Base-by-base conservation (phyloP, 179 eudicot genomes). In the Carnegiea gigantea region DNA sequence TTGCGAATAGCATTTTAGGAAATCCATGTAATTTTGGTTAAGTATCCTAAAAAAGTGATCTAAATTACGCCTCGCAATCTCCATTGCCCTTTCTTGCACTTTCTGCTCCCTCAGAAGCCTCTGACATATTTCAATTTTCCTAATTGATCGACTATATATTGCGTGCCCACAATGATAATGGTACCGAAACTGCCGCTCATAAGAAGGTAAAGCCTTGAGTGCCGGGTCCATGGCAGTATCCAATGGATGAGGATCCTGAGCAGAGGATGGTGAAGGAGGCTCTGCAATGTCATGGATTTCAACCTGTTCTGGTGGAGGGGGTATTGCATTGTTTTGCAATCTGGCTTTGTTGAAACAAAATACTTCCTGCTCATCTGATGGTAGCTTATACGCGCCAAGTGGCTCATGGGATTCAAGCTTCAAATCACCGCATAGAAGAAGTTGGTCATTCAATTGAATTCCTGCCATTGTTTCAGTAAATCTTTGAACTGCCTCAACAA, bases 171-270 rank as follows among this genome's bases (percentile, higher is more conserved):
- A 84, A 73, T 93, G 93, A 87, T 91, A 97, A 88, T 97, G 98
- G 79, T 90, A 91, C 80, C 99, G 88, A 79, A 97, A 97, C 73
- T 93, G 93, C 77, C 95, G 88, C 85, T 97, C 99, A 78, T 97
- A 97, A 43, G 98, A 95, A 81, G 98, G 97, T 54, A 97, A 89
- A 30, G 98, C 99, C 85, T 92, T 93, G 24, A 95, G 83, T 6
- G 99, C 98, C 65, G 99, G 99, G 78, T 97, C 99, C 18, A 88
- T 80, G 77, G 97, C 95, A 83, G 89, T 92, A 88, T 96, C 99
- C 78, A 96, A 81, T 1, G 97, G 97, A 73, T 93, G 97, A 9
- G 93, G 90, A 60, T 91, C 86, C 57, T 87, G 85, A 73, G 90
- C 87, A 1, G 91, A 85, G 40, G 91, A 82, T 18, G 89, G 90